These are phyloP conservation scores for Yamadazyma kanchanaburiensis DNA, from an alignment of 1,139 yeast genomes.

Conservation along the genomic window DNA sequence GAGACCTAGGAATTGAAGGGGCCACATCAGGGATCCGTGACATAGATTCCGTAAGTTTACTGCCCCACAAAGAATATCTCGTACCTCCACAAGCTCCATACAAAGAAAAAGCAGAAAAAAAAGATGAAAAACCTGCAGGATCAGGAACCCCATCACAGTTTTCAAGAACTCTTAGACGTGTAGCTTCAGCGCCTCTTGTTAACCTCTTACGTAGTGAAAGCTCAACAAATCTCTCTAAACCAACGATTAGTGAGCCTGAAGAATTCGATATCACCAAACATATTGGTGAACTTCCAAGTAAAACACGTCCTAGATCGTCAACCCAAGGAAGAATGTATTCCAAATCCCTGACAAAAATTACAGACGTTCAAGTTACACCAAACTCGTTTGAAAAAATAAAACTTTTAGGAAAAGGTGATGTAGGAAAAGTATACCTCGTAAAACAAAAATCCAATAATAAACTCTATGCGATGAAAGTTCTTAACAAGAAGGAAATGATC, in stretches of 20 bases:
- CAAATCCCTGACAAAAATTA: conserved; percentile 65
- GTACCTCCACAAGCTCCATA: background rate
- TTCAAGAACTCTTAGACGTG: conserved; percentile 56
- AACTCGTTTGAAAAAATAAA: conserved; percentile 85
- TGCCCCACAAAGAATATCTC: too few species aligned
- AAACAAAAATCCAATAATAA: conserved; percentile 73
- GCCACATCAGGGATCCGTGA: background rate
- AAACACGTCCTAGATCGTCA: conserved; percentile 45
- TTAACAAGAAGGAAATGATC: conserved; percentile 90
- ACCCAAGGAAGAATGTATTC: conserved; percentile 67
- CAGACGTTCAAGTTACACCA: conserved; percentile 81
- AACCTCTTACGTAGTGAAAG: conserved; percentile 23
- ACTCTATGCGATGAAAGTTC: conserved; percentile 88
- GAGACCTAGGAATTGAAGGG: background rate
- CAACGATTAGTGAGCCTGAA: background rate
- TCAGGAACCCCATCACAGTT: conserved; percentile 6
- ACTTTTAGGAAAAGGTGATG: conserved; percentile 93
- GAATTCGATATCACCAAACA: conserved; percentile 46
- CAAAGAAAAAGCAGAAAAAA: background rate
- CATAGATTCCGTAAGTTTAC: background rate
- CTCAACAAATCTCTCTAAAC: conserved; percentile 1
- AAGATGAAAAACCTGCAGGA: conserved; percentile 4
- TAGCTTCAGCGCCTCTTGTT: conserved; percentile 78
- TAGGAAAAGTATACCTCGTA: conserved; percentile 92
- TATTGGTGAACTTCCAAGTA: conserved; percentile 50